Conservation (phyloP, 768 basidiomycete species). For the Asterophora parasitica region DNA sequence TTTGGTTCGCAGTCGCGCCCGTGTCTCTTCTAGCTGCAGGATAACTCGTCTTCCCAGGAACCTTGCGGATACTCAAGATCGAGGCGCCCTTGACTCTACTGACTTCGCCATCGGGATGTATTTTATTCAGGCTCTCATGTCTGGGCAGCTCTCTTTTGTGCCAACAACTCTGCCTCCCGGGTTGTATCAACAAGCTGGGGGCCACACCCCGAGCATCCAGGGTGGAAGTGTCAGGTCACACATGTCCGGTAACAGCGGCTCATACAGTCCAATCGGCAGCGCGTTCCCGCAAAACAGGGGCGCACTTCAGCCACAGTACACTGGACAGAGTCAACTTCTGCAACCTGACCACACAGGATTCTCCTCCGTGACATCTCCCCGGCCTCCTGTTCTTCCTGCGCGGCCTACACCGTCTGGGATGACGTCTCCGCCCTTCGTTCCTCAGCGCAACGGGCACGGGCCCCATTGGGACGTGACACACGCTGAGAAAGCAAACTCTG, state of each 20-base stretch:
- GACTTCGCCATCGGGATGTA: slow-evolving; percentile 98
- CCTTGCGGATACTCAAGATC: slow-evolving; percentile 90
- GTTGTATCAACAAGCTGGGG: slow-evolving; percentile 78
- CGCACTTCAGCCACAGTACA: slow-evolving; percentile 56
- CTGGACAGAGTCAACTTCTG: slow-evolving; percentile 48
- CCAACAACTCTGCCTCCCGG: slow-evolving; percentile 76
- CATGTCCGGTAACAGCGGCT: slow-evolving; percentile 56
- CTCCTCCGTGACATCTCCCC: slow-evolving; percentile 23
- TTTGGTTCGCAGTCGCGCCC: slow-evolving; percentile 60
- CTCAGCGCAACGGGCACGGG: slow-evolving; percentile 23
- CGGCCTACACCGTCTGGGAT: slow-evolving; percentile 26
- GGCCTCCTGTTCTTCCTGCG: slow-evolving; percentile 34
- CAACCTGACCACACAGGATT: slow-evolving; percentile 49
- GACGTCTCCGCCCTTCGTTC: slow-evolving; percentile 22
- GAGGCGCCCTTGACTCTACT: slow-evolving; percentile 80
- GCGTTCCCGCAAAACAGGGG: slow-evolving; percentile 35
- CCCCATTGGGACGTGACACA: slow-evolving; percentile 79
- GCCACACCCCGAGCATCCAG: slow-evolving; percentile 27
- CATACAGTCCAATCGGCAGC: slow-evolving; percentile 51
- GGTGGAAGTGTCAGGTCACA: slow-evolving; percentile 39
- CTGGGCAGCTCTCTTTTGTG: slow-evolving; percentile 63
- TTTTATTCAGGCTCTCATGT: slow-evolving; percentile 91
- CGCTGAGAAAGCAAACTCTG: slow-evolving; percentile 71
- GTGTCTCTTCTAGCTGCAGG: slow-evolving; percentile 4
- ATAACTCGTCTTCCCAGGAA: slow-evolving; percentile 47